These are phyloP conservation scores for Striga asiatica DNA, from an alignment of 257 asterid genomes.

Conservation along the genomic window DNA sequence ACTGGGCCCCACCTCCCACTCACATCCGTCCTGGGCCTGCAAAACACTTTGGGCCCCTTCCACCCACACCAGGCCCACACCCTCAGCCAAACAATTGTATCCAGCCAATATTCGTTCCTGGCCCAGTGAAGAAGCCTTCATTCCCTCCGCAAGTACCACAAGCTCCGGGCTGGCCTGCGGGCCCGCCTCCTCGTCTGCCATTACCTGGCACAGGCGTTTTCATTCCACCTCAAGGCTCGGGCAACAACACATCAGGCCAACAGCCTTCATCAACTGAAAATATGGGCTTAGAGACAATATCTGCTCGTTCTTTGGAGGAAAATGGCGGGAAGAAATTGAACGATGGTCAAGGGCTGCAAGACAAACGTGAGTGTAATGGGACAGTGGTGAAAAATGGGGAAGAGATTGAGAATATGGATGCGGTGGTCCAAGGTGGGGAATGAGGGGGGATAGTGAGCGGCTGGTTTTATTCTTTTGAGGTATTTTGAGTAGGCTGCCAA, in stretches of 20 bases:
- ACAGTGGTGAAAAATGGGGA: conserved; percentile 16
- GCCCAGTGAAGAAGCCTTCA: no score
- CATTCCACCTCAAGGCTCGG: conserved; percentile 57
- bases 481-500: neutral
- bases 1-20: conserved; percentile 53
- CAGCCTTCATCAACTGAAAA: conserved; percentile 27
- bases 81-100: conserved; percentile 25
- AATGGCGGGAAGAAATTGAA: conserved; percentile 13
- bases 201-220: conserved; percentile 91
- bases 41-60: conserved; percentile 36
- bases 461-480: conserved; percentile 6
- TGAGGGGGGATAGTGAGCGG: neutral
- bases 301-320: conserved; percentile 23
- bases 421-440: conserved; percentile 18
- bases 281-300: conserved; percentile 12
- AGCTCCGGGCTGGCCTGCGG: conserved; percentile 51
- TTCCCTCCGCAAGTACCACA: no score
- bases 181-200: conserved; percentile 45
- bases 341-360: neutral
- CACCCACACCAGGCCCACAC: conserved; percentile 32
- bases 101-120: conserved; percentile 48
- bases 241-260: conserved; percentile 29
- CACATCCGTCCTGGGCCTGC: conserved; percentile 35
- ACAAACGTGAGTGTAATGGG: conserved; percentile 41
- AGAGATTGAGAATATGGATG: conserved; percentile 8